These are phyloP conservation scores for Cucurbitaria berberidis DNA, from an alignment of 2,329 filamentous ascomycete genomes.

Conservation along the genomic window DNA sequence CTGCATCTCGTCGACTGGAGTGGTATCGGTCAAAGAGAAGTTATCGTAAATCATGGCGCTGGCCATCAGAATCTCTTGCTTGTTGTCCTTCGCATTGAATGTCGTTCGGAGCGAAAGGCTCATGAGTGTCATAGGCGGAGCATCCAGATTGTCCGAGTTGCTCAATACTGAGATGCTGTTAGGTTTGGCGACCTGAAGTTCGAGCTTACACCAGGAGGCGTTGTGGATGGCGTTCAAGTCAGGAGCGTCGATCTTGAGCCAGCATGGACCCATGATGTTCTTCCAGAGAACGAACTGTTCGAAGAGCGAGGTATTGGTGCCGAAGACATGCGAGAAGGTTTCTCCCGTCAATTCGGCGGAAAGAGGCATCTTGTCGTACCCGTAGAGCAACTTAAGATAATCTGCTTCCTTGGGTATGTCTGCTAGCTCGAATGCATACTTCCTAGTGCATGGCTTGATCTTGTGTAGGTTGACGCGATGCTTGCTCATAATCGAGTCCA, in stretches of 20 bases:
- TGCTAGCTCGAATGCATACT: conserved; percentile 93
- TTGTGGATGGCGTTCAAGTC: conserved; percentile 87
- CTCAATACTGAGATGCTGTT: conserved; percentile 73
- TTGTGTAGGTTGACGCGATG: conserved; percentile 89
- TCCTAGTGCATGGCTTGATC: conserved; percentile 86
- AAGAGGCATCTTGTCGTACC: conserved; percentile 81
- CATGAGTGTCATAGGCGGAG: conserved; percentile 93
- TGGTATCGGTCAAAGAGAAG: conserved; percentile 84
- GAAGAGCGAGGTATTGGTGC: conserved; percentile 89
- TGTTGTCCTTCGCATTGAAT: conserved; percentile 91
- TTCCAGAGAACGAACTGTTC: conserved; percentile 99
- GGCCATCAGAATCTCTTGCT: conserved; percentile 91
- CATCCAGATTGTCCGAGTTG: conserved; percentile 81
- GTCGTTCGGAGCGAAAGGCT: conserved; percentile 86
- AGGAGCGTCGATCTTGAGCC: conserved; percentile 87
- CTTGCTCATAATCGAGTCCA: conserved; percentile 85
- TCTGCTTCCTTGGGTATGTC: conserved; percentile 86
- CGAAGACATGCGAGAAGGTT: conserved; percentile 94
- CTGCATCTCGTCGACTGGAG: conserved; percentile 83
- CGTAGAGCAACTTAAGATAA: conserved; percentile 95
- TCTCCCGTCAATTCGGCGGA: conserved; percentile 76
- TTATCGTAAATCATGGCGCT: conserved; percentile 94
- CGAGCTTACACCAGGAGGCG: conserved; percentile 95
- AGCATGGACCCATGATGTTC: conserved; percentile 98
- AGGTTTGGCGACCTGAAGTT: conserved; percentile 81